phyloP scores from a whole-genome alignment of 2,329 filamentous ascomycete species.

The Sclerotinia glacialis region DNA sequence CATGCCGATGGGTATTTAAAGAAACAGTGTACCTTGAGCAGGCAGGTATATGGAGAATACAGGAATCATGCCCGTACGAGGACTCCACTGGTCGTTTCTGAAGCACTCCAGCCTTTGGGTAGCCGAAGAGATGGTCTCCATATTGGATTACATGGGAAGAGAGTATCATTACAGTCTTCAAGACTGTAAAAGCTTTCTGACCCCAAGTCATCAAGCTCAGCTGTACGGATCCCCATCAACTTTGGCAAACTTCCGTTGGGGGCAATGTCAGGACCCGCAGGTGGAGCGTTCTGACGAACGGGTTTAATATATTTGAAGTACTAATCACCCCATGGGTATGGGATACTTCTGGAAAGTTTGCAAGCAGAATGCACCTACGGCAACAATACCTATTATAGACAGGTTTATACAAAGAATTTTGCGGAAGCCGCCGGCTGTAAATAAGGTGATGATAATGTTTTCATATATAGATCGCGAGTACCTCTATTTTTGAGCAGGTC shows the following conservation, averaged over 20 bases:
- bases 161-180: constrained; percentile 1
- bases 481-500: background rate
- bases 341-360: constrained; percentile 2
- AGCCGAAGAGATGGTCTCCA: background rate
- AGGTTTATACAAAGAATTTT: background rate
- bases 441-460: background rate
- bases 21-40: too few species aligned
- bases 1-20: background rate
- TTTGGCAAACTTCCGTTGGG: background rate
- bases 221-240: background rate
- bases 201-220: background rate
- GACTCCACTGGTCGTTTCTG: background rate
- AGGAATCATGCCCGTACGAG: background rate
- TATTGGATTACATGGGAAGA: constrained; percentile 1
- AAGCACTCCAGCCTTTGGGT: background rate
- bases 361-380: background rate
- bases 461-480: background rate
- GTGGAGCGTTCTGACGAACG: background rate
- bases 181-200: background rate
- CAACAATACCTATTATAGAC: background rate
- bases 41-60: background rate
- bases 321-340: background rate
- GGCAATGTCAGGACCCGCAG: background rate
- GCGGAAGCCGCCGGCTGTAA: background rate
- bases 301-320: background rate